A percentile compares a stretch with the other conserved stretches of the same genome.
phyloP scores from a whole-genome alignment of 2,329 filamentous ascomycete genomes.

The Alternaria tenuissima region DNA sequence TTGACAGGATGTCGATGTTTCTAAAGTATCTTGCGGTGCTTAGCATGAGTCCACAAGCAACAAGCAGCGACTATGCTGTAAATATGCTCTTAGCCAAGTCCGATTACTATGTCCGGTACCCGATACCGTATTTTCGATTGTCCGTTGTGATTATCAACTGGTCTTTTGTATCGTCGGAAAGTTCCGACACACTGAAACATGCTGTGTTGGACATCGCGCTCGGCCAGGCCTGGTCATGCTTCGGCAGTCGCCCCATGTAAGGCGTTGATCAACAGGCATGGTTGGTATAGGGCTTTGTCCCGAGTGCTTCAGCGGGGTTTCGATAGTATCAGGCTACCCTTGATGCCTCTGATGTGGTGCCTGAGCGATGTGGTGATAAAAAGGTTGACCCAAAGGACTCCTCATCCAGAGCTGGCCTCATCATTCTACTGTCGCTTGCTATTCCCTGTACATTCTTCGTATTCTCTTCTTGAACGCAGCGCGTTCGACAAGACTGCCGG shows the following conservation, averaged over 20 bases:
- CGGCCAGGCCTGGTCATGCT: background rate
- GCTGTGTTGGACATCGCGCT: slow-evolving; percentile 9
- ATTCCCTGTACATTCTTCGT: background rate
- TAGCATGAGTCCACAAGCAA: background rate
- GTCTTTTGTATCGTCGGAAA: background rate
- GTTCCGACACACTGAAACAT: slow-evolving; percentile 19
- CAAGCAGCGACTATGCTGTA: background rate
- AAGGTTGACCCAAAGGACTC: background rate
- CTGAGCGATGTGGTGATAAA: slow-evolving; percentile 14
- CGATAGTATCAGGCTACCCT: slow-evolving; percentile 12
- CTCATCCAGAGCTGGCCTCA: slow-evolving; percentile 17
- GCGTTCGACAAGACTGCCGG: slow-evolving; percentile 34
- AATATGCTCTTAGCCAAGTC: background rate
- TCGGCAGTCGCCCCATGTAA: slow-evolving; percentile 6
- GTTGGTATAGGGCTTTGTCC: slow-evolving; percentile 3
- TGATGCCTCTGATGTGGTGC: slow-evolving; percentile 1
- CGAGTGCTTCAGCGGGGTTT: slow-evolving; percentile 22
- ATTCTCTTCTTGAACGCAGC: slow-evolving; percentile 1
- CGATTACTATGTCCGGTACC: background rate
- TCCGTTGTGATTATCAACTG: background rate
- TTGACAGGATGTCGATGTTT: background rate
- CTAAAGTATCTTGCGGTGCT: background rate
- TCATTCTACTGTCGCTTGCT: background rate
- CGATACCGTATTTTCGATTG: background rate
- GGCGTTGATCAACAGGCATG: background rate